Percentiles rank a stretch among this genome's conserved stretches.
Evolutionary conservation across 352 stramenopile species (phyloP).

Genomic region (Globisporangium irregulare): DNA sequence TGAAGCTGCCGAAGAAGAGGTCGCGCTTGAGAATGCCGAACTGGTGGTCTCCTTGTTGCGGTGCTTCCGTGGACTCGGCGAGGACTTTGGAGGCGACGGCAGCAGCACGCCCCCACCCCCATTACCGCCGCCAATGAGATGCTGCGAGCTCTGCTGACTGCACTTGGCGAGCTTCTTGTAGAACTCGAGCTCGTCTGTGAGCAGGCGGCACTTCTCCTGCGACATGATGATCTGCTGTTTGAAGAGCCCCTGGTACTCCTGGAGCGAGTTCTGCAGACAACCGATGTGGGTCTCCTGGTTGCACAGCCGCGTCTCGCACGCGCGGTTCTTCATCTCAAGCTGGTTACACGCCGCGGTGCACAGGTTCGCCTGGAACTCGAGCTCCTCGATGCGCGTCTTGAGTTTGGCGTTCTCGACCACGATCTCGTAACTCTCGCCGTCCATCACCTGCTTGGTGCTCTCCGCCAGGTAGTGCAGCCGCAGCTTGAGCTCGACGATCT

Average conservation of each 20-base stretch:
- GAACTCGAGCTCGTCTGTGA: constrained; percentile 77
- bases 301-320: constrained; percentile 61
- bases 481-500: constrained; percentile 78
- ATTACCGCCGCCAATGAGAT: constrained; percentile 1
- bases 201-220: constrained; percentile 70
- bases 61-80: constrained; percentile 16
- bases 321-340: constrained; percentile 66
- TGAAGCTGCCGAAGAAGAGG: neutral
- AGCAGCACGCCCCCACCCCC: neutral
- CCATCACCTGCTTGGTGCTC: constrained; percentile 53
- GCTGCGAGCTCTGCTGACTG: constrained; percentile 37
- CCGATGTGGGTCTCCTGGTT: constrained; percentile 75
- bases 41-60: neutral
- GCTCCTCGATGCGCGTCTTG: constrained; percentile 68
- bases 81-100: constrained; percentile 12
- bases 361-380: constrained; percentile 67
- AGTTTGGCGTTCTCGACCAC: constrained; percentile 66
- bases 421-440: constrained; percentile 59
- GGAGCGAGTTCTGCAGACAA: constrained; percentile 71
- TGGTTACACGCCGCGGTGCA: constrained; percentile 56
- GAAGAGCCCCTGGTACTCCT: constrained; percentile 78
- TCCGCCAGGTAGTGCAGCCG: constrained; percentile 71
- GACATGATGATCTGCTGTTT: constrained; percentile 84
- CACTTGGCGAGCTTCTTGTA: constrained; percentile 80
- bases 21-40: neutral